These are phyloP conservation scores for Neurospora sp. DNA, from an alignment of 495 filamentous ascomycete genomes.

Conservation along the genomic window DNA sequence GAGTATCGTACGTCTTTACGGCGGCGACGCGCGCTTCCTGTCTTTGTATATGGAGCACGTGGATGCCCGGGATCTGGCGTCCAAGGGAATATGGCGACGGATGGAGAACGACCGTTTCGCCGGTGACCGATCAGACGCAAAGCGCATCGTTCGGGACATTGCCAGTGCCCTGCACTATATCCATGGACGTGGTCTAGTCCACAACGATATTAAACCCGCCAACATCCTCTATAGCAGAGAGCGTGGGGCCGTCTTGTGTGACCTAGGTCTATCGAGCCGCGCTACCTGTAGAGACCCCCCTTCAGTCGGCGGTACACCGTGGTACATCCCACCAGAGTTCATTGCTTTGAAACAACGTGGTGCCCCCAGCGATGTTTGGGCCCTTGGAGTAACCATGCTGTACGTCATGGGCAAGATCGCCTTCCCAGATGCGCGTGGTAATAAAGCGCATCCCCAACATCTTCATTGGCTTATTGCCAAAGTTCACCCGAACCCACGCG, in stretches of 20 bases:
- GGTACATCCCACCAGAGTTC: slow-evolving; percentile 42
- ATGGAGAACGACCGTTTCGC: slow-evolving; percentile 28
- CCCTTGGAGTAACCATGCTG: slow-evolving; percentile 40
- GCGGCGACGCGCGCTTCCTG: slow-evolving; percentile 38
- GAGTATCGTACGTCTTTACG: slow-evolving; percentile 38
- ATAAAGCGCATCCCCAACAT: slow-evolving; percentile 30
- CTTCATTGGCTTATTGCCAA: slow-evolving; percentile 39
- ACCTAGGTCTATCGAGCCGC: slow-evolving; percentile 35
- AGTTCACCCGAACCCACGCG: slow-evolving; percentile 13
- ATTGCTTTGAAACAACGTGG: slow-evolving; percentile 37
- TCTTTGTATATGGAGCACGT: slow-evolving; percentile 44
- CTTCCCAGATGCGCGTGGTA: slow-evolving; percentile 35
- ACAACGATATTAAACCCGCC: slow-evolving; percentile 44
- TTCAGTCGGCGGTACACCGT: slow-evolving; percentile 38
- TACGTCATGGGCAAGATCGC: slow-evolving; percentile 37
- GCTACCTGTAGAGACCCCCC: slow-evolving; percentile 20
- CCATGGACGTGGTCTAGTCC: slow-evolving; percentile 33
- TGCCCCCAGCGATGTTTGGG: slow-evolving; percentile 38
- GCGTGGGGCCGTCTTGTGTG: slow-evolving; percentile 40
- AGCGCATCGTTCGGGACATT: slow-evolving; percentile 37
- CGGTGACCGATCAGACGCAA: slow-evolving; percentile 29
- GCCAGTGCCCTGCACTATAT: slow-evolving; percentile 36
- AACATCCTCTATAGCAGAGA: slow-evolving; percentile 44
- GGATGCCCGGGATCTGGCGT: slow-evolving; percentile 35
- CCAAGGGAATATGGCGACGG: slow-evolving; percentile 31